phyloP scores from a whole-genome alignment of 352 stramenopile species.

The Plasmopara viticola region DNA sequence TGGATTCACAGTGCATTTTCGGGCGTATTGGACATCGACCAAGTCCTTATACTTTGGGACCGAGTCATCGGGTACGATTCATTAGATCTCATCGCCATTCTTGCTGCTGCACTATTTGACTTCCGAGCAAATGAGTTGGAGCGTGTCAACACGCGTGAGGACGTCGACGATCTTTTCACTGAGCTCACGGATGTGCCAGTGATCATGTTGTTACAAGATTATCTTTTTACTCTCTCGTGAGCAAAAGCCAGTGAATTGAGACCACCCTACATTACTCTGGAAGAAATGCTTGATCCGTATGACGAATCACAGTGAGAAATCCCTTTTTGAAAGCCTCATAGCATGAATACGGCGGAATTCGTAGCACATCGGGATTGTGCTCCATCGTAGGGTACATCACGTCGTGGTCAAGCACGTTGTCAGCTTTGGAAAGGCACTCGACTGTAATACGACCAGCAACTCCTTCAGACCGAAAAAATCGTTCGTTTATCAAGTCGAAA shows the following conservation, averaged over 20 bases:
- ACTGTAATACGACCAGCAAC: constrained; percentile 16
- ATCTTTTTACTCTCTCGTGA: constrained; percentile 49
- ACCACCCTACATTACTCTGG: constrained; percentile 18
- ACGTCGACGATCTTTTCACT: constrained; percentile 53
- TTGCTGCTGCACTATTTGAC: constrained; percentile 65
- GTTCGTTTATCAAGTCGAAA: constrained; percentile 34
- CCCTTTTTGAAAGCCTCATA: constrained; percentile 46
- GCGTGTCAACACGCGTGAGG: constrained; percentile 36
- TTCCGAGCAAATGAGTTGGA: constrained; percentile 56
- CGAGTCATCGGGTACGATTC: constrained; percentile 66
- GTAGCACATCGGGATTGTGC: constrained; percentile 27
- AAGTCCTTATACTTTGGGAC: constrained; percentile 77
- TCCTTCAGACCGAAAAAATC: constrained; percentile 31
- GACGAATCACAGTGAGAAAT: constrained; percentile 40
- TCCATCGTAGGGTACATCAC: constrained; percentile 38
- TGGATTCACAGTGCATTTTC: constrained; percentile 80
- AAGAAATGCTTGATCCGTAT: constrained; percentile 29
- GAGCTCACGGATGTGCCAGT: constrained; percentile 68
- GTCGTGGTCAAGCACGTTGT: constrained; percentile 17
- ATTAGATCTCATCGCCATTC: constrained; percentile 57
- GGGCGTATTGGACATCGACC: constrained; percentile 60
- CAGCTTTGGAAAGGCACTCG: constrained; percentile 8
- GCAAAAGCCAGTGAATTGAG: background rate
- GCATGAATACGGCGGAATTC: constrained; percentile 44
- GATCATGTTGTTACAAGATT: constrained; percentile 63